These are phyloP conservation scores for Colletotrichum liriopes DNA, from an alignment of 2,329 filamentous ascomycete genomes.

Conservation along the genomic window DNA sequence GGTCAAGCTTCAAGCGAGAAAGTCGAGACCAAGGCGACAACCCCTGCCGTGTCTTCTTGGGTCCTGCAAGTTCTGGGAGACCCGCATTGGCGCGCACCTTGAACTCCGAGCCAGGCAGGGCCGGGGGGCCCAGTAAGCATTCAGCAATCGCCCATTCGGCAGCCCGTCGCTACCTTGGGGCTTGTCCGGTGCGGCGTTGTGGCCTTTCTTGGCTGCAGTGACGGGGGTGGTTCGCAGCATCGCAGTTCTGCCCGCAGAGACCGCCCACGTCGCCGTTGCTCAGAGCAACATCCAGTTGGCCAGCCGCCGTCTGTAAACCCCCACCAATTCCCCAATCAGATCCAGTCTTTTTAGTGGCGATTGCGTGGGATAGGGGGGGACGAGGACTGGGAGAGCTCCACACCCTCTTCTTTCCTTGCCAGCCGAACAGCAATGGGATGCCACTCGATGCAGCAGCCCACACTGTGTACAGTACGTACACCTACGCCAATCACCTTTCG, in stretches of 20 bases:
- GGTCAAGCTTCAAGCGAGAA: conserved; percentile 21
- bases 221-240: neutral
- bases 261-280: conserved; percentile 30
- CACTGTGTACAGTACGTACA: neutral
- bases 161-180: conserved; percentile 6
- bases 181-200: conserved; percentile 13
- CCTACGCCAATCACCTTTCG: neutral
- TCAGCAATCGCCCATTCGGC: neutral
- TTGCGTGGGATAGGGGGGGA: conserved; percentile 40
- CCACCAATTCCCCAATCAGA: conserved; percentile 40
- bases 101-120: neutral
- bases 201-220: conserved; percentile 6
- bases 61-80: conserved; percentile 23
- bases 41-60: conserved; percentile 16
- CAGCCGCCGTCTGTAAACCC: conserved; percentile 32
- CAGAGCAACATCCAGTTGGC: conserved; percentile 42
- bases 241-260: conserved; percentile 10
- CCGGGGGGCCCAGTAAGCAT: neutral
- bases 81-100: conserved; percentile 39
- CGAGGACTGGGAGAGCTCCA: conserved; percentile 2
- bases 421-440: conserved; percentile 8
- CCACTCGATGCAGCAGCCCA: neutral
- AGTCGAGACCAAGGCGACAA: conserved; percentile 41
- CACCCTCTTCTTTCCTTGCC: neutral
- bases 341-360: conserved; percentile 38